phyloP scores from a whole-genome alignment of 345 rosid species.

The Eucalyptus camaldulensis region DNA sequence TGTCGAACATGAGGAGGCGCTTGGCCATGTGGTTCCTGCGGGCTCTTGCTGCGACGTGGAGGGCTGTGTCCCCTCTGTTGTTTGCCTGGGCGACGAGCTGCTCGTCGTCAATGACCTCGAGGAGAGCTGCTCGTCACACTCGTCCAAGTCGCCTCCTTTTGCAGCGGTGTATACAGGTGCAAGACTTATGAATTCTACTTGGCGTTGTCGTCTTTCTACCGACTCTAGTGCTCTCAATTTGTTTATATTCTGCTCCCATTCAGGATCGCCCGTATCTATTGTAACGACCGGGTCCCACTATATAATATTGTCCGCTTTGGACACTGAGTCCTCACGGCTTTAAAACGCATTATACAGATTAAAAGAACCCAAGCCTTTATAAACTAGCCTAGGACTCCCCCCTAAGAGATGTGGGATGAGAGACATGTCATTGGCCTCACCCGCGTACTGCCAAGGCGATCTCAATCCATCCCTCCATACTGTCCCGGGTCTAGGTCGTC shows the following conservation, averaged over 20 bases:
- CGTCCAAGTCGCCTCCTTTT: neutral
- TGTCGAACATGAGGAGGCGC: neutral
- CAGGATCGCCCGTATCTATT: neutral
- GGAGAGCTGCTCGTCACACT: neutral
- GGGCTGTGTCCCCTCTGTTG: neutral
- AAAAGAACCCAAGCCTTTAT: too few relatives aligned
- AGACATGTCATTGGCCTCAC: too few relatives aligned
- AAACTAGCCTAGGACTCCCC: too few relatives aligned
- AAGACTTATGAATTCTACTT: neutral
- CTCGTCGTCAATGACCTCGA: neutral
- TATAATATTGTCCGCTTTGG: too few relatives aligned
- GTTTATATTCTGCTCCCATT: neutral
- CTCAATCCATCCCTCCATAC: too few relatives aligned
- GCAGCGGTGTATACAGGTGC: neutral
- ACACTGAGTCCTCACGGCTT: too few relatives aligned
- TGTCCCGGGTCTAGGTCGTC: too few relatives aligned
- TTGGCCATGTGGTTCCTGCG: neutral
- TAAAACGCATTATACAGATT: too few relatives aligned
- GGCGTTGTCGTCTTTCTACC: neutral
- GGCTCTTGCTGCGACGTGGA: neutral
- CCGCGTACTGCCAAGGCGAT: too few relatives aligned
- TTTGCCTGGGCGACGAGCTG: neutral
- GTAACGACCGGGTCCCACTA: too few relatives aligned
- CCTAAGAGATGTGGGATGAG: too few relatives aligned
- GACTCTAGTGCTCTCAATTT: neutral